Evolutionary conservation across 495 filamentous ascomycete genomes (phyloP).

Genomic region (Penicillium flavigenum): DNA sequence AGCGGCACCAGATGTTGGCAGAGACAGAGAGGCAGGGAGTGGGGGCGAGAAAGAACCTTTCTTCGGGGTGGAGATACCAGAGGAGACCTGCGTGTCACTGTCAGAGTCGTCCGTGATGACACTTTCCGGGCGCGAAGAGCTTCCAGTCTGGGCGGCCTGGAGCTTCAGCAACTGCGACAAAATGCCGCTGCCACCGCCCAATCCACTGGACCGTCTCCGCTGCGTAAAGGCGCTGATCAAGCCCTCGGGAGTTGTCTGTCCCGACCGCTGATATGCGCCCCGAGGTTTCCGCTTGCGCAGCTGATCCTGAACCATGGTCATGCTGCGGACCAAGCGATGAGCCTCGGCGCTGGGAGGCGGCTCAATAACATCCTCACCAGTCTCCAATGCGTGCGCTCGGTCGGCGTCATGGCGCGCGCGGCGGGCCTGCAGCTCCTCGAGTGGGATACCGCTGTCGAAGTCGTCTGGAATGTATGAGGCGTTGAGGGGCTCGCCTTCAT

Average conservation of each 20-base stretch:
- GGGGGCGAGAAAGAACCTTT: conserved; percentile 28
- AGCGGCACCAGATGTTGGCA: conserved; percentile 48
- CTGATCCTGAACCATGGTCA: conserved; percentile 33
- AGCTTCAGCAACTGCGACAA: conserved; percentile 43
- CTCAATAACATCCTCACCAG: conserved; percentile 22
- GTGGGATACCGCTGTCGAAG: conserved; percentile 28
- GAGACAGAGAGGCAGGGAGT: conserved; percentile 19
- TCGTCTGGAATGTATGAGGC: conserved; percentile 39
- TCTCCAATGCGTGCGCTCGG: conserved; percentile 18
- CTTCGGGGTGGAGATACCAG: conserved; percentile 38
- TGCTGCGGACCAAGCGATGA: conserved; percentile 45
- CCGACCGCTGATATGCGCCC: conserved; percentile 40
- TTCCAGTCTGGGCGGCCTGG: conserved; percentile 30
- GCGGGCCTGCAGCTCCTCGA: conserved; percentile 25
- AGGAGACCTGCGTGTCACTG: conserved; percentile 39
- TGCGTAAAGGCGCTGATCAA: conserved; percentile 29
- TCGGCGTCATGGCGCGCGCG: conserved; percentile 26
- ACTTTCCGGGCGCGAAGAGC: conserved; percentile 33
- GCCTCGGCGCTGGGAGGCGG: conserved; percentile 39
- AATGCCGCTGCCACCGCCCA: conserved; percentile 38
- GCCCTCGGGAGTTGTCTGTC: conserved; percentile 41
- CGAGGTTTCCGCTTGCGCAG: conserved; percentile 35
- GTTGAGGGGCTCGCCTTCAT: conserved; percentile 41
- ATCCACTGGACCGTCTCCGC: conserved; percentile 28
- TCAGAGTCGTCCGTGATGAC: conserved; percentile 45